Base-by-base conservation (phyloP, 176 grass and related monocot genomes). In the Pontederia crassipes region DNA sequence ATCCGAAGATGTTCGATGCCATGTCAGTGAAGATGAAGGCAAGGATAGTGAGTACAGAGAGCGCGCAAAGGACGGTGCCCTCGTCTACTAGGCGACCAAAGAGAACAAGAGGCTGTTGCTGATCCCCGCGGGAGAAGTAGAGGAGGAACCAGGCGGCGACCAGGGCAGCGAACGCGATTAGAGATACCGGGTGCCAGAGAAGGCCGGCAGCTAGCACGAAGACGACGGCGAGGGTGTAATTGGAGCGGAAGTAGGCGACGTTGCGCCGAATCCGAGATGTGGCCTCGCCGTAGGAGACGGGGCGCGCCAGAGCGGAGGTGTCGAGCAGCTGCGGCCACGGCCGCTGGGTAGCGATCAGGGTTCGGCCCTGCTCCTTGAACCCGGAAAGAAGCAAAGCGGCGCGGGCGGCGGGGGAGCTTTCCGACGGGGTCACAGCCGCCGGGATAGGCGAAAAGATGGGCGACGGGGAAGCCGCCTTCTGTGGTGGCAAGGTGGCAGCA, bases 211-310 rank as follows among this genome's bases (percentile, higher is more conserved):
- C 85, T 46, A 98, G 81, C 74, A 88, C 48, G 15, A 74, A 47
- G 45, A 97, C 78, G 8, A 72, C 75, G 8, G 59, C 18, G 4
- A 97, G 67, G 51, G 81, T 73, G 81, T 98, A 98, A 68, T 98
- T 98, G 46, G 88, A 83, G 29, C 87, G 93, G 84, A 98, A 98
- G 84, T 92, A 85, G 56, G 71, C 60, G 11, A 92, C 64, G 79
- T 98, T 98, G n/a, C 81, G 93, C 8, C 84, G 87, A 4, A 82
- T 74, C 2, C 84, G 71, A 10, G 76, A 63, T 10, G 78, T 58
- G 48, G 84, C 93, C 66, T 92, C 87, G 12, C 74, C 76, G 72
- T 75, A 83, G 84, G 20, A 89, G 11, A 78, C 72, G 9, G 93
- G 84, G 13, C 87, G 88, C 18, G 84, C 54, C 79, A 98, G 82